Conservation (phyloP, 352 stramenopile species). For the Pythium plurisporium region DNA sequence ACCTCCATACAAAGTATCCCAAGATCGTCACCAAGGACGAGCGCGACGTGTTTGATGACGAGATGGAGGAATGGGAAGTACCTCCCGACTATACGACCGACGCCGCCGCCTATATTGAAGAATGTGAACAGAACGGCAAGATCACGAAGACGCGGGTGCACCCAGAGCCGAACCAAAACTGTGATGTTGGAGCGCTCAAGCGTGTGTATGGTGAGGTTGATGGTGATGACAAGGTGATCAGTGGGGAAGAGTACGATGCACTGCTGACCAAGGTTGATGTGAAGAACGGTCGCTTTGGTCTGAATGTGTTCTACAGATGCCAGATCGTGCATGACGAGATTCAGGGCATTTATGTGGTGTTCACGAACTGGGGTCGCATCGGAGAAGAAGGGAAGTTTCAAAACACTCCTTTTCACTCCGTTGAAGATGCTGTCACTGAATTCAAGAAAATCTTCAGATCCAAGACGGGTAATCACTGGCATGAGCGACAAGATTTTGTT, state of each 20-base stretch:
- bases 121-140: constrained; percentile 51
- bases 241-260: constrained; percentile 45
- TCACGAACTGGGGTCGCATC: constrained; percentile 80
- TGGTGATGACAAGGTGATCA: constrained; percentile 19
- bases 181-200: constrained; percentile 53
- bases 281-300: constrained; percentile 56
- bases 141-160: constrained; percentile 44
- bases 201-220: constrained; percentile 35
- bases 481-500: constrained; percentile 38
- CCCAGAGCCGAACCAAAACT: constrained; percentile 46
- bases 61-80: constrained; percentile 28
- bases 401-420: constrained; percentile 63
- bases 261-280: constrained; percentile 76
- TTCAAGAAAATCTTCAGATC: constrained; percentile 81
- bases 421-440: constrained; percentile 47
- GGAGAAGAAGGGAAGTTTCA: constrained; percentile 73
- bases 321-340: constrained; percentile 70
- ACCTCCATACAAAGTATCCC: constrained; percentile 36
- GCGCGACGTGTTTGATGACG: constrained; percentile 25
- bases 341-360: constrained; percentile 65
- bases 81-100: constrained; percentile 42
- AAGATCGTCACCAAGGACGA: constrained; percentile 24
- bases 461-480: constrained; percentile 76
- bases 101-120: constrained; percentile 39
- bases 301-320: constrained; percentile 76